phyloP scores from a whole-genome alignment of 257 asterid species.

The Gentiana macrophylla region DNA sequence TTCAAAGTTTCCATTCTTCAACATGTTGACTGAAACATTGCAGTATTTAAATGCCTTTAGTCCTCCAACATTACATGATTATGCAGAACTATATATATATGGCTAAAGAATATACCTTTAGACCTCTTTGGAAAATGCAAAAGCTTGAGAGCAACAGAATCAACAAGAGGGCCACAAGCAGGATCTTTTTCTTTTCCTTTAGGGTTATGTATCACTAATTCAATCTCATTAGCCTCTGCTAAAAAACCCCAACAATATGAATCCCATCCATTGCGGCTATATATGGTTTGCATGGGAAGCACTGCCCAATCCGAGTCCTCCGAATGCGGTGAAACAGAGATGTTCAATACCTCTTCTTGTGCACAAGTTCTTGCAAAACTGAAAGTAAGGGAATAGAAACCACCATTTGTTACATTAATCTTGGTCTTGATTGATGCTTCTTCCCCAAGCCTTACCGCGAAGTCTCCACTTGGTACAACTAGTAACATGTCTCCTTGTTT shows the following conservation, averaged over 20 bases:
- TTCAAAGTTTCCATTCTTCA: constrained; percentile 82
- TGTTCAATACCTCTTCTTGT: constrained; percentile 52
- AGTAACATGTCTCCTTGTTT: constrained; percentile 79
- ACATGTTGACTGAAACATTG: constrained; percentile 42
- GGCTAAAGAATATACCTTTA: constrained; percentile 22
- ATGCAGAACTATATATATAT: too few relatives aligned
- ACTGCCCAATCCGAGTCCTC: constrained; percentile 45
- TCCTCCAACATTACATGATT: too few relatives aligned
- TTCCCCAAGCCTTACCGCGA: constrained; percentile 78
- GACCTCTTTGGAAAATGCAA: constrained; percentile 27
- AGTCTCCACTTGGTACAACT: constrained; percentile 69
- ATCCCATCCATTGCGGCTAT: constrained; percentile 76
- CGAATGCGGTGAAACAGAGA: constrained; percentile 33
- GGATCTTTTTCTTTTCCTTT: constrained; percentile 40
- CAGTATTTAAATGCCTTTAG: too few relatives aligned
- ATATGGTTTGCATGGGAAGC: constrained; percentile 68
- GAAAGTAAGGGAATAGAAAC: constrained; percentile 52
- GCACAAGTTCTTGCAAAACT: constrained; percentile 73
- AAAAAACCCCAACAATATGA: constrained; percentile 65
- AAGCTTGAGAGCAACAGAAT: constrained; percentile 59
- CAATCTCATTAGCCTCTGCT: constrained; percentile 34
- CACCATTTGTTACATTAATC: constrained; percentile 25
- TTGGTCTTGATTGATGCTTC: constrained; percentile 62
- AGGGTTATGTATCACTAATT: constrained; percentile 52
- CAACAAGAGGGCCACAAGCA: constrained; percentile 77